A percentile compares a stretch with the other conserved stretches of the same genome.
Conservation (phyloP, 2,329 filamentous ascomycete species). For the Cladobotryum mycophilum region DNA sequence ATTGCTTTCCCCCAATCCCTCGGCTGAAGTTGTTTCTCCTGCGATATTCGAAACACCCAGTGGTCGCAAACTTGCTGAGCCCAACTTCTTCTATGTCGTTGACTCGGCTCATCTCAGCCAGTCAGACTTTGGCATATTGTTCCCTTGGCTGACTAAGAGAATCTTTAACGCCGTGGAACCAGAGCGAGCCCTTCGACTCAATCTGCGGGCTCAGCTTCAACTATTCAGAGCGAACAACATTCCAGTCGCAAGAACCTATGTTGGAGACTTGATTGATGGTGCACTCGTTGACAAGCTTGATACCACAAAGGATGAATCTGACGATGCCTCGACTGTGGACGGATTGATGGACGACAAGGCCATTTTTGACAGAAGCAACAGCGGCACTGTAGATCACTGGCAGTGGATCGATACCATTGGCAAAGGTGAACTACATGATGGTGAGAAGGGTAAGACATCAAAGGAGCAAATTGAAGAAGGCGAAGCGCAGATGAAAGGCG, state of each 20-base stretch:
- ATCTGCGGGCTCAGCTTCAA: slow-evolving; percentile 53
- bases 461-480: slow-evolving; percentile 28
- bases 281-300: slow-evolving; percentile 32
- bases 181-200: slow-evolving; percentile 52
- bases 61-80: slow-evolving; percentile 40
- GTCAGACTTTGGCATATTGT: slow-evolving; percentile 76
- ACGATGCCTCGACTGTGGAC: slow-evolving; percentile 19
- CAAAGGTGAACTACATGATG: slow-evolving; percentile 31
- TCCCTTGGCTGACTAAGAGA: slow-evolving; percentile 61
- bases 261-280: slow-evolving; percentile 45
- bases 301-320: slow-evolving; percentile 13
- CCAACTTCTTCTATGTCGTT: slow-evolving; percentile 68
- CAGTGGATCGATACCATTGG: slow-evolving; percentile 48
- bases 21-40: slow-evolving; percentile 34
- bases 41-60: slow-evolving; percentile 36
- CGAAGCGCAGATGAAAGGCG: slow-evolving; percentile 29
- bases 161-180: slow-evolving; percentile 53
- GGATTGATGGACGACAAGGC: slow-evolving; percentile 42
- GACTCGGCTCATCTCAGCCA: slow-evolving; percentile 76
- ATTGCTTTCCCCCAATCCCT: slow-evolving; percentile 53
- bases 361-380: slow-evolving; percentile 42
- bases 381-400: slow-evolving; percentile 41
- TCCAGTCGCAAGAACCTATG: slow-evolving; percentile 43
- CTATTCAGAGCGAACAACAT: slow-evolving; percentile 46
- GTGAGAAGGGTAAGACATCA: slow-evolving; percentile 23